phyloP scores from a whole-genome alignment of 2,329 filamentous ascomycete species.

The Colletotrichum sp. region DNA sequence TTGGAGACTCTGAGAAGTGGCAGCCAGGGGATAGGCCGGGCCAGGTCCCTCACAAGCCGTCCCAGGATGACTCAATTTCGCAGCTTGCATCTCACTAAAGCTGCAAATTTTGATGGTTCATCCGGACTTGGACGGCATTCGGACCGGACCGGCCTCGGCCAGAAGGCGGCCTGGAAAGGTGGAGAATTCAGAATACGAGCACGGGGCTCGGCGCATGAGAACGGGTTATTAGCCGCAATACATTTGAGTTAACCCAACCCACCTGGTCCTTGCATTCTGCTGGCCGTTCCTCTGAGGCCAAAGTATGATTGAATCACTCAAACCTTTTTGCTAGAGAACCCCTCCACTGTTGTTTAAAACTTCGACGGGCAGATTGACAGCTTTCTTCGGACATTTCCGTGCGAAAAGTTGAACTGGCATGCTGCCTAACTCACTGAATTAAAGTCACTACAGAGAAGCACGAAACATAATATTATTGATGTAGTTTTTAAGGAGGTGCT shows the following conservation, averaged over 20 bases:
- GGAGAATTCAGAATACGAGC: not conserved
- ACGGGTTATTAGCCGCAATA: not conserved
- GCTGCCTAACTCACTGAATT: not conserved
- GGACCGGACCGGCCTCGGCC: not conserved
- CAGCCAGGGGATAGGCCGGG: not conserved
- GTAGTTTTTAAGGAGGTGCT: not conserved
- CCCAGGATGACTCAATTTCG: not conserved
- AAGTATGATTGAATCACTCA: not conserved
- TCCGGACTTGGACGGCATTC: not conserved
- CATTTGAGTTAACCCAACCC: not conserved
- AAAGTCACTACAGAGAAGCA: not conserved
- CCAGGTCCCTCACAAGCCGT: not conserved
- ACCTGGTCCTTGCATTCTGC: not conserved
- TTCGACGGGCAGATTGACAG: not conserved
- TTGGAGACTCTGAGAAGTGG: slow-evolving; percentile 37
- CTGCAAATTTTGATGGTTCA: not conserved
- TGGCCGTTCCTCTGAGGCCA: not conserved
- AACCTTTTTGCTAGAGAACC: not conserved
- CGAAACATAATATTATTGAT: not conserved
- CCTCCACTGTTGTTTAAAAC: not conserved
- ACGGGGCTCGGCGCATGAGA: not conserved
- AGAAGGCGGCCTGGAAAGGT: not conserved
- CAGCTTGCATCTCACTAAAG: not conserved
- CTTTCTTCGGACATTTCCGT: not conserved
- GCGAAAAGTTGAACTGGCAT: not conserved